These are phyloP conservation scores for Ustulina deusta DNA, from an alignment of 2,329 filamentous ascomycete species.

Conservation along the genomic window DNA sequence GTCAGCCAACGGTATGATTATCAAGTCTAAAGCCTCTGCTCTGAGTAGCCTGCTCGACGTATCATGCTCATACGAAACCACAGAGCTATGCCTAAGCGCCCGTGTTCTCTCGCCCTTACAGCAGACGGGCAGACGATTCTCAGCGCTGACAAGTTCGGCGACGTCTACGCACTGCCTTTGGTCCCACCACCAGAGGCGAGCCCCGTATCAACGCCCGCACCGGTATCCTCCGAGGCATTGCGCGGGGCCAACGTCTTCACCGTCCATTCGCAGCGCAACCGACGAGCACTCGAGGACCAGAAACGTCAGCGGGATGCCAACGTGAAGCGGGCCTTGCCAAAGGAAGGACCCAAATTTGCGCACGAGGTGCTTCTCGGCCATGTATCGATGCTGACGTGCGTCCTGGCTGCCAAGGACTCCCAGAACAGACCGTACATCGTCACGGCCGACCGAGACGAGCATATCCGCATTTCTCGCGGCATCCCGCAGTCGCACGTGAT, in stretches of 20 bases:
- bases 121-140: conserved; percentile 79
- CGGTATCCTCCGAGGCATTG: conserved; percentile 32
- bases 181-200: conserved; percentile 51
- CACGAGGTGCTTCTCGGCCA: conserved; percentile 87
- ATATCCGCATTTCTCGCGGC: conserved; percentile 88
- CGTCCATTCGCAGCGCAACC: conserved; percentile 74
- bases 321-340: conserved; percentile 44
- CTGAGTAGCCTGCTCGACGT: neutral
- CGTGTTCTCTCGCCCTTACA: conserved; percentile 79
- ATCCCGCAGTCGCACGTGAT: conserved; percentile 88
- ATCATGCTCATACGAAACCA: conserved; percentile 45
- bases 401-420: conserved; percentile 64
- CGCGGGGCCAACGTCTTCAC: conserved; percentile 68
- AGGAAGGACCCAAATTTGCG: conserved; percentile 70
- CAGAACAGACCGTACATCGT: conserved; percentile 63
- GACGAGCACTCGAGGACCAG: conserved; percentile 70
- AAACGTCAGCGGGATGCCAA: conserved; percentile 52
- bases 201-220: conserved; percentile 34
- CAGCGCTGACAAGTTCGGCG: conserved; percentile 94
- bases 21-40: neutral
- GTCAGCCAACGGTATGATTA: conserved; percentile 75
- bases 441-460: conserved; percentile 70
- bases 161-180: conserved; percentile 90
- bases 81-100: conserved; percentile 89
- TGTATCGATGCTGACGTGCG: conserved; percentile 91